Percentiles rank a stretch among this genome's conserved stretches.
Conservation (phyloP, 163 green algal species). For the Prototheca cutis region DNA sequence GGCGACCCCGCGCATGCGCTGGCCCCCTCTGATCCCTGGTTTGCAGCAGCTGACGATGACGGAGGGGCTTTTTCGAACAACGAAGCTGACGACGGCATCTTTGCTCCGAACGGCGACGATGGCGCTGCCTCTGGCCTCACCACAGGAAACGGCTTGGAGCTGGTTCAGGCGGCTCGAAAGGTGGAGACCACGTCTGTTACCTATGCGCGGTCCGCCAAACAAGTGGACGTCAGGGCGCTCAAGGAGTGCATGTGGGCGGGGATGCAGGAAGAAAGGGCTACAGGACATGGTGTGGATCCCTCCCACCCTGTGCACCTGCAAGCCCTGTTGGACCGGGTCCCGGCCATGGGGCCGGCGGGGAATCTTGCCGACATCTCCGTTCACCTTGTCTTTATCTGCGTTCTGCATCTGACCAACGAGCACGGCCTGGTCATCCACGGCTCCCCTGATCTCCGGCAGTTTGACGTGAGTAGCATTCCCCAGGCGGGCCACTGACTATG, state of each 20-base stretch:
- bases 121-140: conserved; percentile 1
- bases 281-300: background rate
- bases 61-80: too few species aligned
- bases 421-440: conserved; percentile 56
- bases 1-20: too few species aligned
- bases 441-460: too few species aligned
- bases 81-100: too few species aligned
- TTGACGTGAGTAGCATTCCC: too few species aligned
- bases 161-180: background rate
- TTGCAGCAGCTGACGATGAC: too few species aligned
- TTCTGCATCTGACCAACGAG: conserved; percentile 94
- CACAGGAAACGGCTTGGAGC: background rate
- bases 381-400: conserved; percentile 93
- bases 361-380: conserved; percentile 63
- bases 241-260: conserved; percentile 69
- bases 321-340: conserved; percentile 37
- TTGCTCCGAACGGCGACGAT: conserved; percentile 5
- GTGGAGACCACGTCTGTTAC: background rate
- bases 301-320: background rate
- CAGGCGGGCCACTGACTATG: too few species aligned
- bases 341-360: conserved; percentile 36
- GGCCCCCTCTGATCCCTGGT: too few species aligned
- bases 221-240: conserved; percentile 67
- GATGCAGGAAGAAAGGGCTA: conserved; percentile 21
- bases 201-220: background rate